Base-by-base conservation (phyloP, 2,329 filamentous ascomycete genomes). In the Ascomycota sp. region DNA sequence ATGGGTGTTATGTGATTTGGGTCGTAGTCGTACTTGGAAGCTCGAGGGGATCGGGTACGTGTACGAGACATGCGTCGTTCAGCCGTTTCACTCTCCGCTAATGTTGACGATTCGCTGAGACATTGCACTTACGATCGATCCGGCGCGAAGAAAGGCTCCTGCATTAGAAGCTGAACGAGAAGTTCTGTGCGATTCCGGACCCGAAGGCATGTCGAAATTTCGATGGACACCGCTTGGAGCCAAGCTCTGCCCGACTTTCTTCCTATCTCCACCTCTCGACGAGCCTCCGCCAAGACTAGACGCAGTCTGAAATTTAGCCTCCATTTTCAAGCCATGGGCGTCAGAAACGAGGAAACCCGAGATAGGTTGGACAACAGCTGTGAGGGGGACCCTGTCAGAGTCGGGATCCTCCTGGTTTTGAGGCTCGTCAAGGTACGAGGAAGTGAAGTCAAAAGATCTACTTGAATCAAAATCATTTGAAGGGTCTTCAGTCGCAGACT, bases 81-180 rank as follows among this genome's bases (percentile, higher is more conserved):
- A 11, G 85, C 62, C 13, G 80, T 57, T 41, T 94, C 81, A 4
- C 75, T 76, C 44, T 46, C 92, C 92, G 53, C 83, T 93, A 42
- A 98, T 69, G 46, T 95, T 95, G 45, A 98, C 89, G 32, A 98
- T 85, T 58, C 89, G 81, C 56, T 94, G 85, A 21, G 91, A 95
- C 72, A 98, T 92, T 36, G 71, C 71, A 38, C 77, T 69, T 52
- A 85, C 69, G 41, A 83, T 80, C 7, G 77, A 80, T 27, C 77
- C 69, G 35, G 78, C 77, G 40, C 71, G 63, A 17, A 65, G 68
- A 30, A 85, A 50, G 12, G 77, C 75, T 19, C 66, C 67, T 8
- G 69, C 63, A 7, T 66, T 63, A 12, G 73, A 74, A 2, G 68
- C 59, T 2, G 75, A 71, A 24, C 74, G 59, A 26, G 75, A 76